A percentile compares a stretch with the other conserved stretches of the same genome.
These are phyloP conservation scores for Plasmodium gonderi DNA, from an alignment of 169 alveolate species.

Conservation along the genomic window DNA sequence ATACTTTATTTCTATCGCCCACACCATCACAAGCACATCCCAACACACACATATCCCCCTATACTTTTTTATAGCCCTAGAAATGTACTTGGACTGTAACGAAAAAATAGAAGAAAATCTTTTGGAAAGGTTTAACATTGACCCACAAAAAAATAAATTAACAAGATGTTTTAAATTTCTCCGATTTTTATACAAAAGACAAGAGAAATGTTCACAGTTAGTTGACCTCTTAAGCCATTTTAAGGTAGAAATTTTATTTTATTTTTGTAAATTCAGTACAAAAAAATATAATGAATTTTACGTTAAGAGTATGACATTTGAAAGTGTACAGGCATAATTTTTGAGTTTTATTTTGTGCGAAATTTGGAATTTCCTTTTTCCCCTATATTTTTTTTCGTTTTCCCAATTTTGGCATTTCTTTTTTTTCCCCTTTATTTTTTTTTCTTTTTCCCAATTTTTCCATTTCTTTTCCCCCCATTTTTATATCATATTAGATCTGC, in stretches of 20 bases:
- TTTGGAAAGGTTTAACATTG: conserved; percentile 6
- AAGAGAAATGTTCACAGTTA: conserved; percentile 4
- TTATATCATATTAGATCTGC: conserved; percentile 20
- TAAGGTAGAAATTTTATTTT: conserved; percentile 15
- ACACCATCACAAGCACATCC: too few relatives aligned
- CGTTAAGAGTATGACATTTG: too few relatives aligned
- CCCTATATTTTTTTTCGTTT: too few relatives aligned
- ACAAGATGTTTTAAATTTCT: conserved; percentile 68
- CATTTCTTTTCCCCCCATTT: too few relatives aligned
- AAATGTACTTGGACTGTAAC: conserved; percentile 23
- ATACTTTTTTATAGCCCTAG: conserved; percentile 28
- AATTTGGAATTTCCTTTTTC: too few relatives aligned
- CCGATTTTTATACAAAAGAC: conserved; percentile 32
- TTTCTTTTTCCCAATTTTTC: background rate
- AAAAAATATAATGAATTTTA: too few relatives aligned
- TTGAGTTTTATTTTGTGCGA: too few relatives aligned
- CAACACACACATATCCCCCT: background rate
- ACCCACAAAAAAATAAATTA: conserved; percentile 49
- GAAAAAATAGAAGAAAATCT: conserved; percentile 33
- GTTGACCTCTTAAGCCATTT: conserved; percentile 4
- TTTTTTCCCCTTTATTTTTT: background rate
- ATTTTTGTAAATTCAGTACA: too few relatives aligned
- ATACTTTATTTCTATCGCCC: background rate
- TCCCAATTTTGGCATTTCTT: background rate
- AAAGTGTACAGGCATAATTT: too few relatives aligned